Percentiles rank a stretch among this genome's conserved stretches.
phyloP scores from a whole-genome alignment of 257 asterid species.

The Plantago ovata region DNA sequence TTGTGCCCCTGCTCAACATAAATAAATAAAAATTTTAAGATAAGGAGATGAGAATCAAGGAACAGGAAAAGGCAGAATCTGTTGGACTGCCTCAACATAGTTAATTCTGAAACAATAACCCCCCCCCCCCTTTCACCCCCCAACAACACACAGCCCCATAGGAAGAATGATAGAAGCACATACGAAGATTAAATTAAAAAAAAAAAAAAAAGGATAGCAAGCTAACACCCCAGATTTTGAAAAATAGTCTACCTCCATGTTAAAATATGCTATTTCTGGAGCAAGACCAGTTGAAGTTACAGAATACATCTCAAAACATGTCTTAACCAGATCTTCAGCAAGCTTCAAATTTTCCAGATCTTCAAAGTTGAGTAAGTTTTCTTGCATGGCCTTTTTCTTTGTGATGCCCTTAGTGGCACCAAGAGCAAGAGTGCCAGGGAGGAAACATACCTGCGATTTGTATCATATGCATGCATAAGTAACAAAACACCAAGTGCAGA shows the following conservation, averaged over 20 bases:
- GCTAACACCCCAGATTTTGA: conserved; percentile 6
- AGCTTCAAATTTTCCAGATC: conserved; percentile 88
- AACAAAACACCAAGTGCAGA: not conserved
- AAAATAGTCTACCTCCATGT: conserved; percentile 52
- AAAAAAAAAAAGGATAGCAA: not conserved
- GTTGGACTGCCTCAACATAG: conserved; percentile 10
- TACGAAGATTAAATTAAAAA: not conserved
- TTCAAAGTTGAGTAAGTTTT: conserved; percentile 67
- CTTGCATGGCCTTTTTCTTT: conserved; percentile 76
- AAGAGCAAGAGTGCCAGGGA: conserved; percentile 94
- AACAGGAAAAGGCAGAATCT: conserved; percentile 1
- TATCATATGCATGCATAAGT: conserved; percentile 14
- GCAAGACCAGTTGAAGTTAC: conserved; percentile 94
- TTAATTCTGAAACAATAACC: no score
- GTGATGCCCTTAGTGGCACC: conserved; percentile 87
- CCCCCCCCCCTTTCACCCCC: no score
- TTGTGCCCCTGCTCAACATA: conserved; percentile 49
- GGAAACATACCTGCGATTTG: conserved; percentile 76
- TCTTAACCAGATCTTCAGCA: conserved; percentile 90
- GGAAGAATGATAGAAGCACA: not conserved
- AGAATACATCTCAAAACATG: conserved; percentile 79
- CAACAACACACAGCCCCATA: no score
- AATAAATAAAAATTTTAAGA: not conserved
- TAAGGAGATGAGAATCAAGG: conserved; percentile 2
- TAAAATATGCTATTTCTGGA: conserved; percentile 91